Conservation (phyloP, 441 rosid genomes). For the Eruca vesicaria region DNA sequence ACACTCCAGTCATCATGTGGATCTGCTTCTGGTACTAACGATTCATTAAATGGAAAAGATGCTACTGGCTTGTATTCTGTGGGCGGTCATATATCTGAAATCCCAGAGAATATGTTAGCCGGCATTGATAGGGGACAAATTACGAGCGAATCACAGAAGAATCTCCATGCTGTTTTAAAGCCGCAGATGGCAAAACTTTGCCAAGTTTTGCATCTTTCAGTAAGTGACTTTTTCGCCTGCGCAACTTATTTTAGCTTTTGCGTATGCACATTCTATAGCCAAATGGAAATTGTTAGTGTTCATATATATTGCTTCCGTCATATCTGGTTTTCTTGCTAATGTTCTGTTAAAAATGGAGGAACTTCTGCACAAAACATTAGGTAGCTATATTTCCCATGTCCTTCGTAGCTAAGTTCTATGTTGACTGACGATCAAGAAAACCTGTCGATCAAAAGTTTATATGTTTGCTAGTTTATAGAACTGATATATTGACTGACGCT, state of each 20-base stretch:
- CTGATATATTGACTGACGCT: neutral
- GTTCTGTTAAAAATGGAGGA: constrained; percentile 3
- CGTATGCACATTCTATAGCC: constrained; percentile 7
- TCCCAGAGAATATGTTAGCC: constrained; percentile 37
- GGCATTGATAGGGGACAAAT: constrained; percentile 39
- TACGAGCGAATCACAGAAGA: constrained; percentile 52
- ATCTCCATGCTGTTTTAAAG: constrained; percentile 60
- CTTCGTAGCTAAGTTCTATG: constrained; percentile 2
- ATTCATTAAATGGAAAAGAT: constrained; percentile 13
- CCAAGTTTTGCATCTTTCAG: constrained; percentile 44
- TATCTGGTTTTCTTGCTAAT: neutral
- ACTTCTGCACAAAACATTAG: constrained; percentile 10
- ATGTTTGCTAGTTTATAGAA: neutral
- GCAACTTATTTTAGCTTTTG: constrained; percentile 22
- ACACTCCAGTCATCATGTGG: constrained; percentile 19
- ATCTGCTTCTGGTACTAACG: constrained; percentile 23
- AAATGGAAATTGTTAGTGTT: neutral
- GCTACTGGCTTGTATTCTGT: constrained; percentile 21
- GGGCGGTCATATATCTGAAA: constrained; percentile 34
- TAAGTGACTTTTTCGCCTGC: constrained; percentile 28
- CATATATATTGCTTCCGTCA: neutral
- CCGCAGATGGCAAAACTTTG: constrained; percentile 65
- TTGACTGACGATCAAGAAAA: no score
- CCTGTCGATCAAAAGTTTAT: neutral
- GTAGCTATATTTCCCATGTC: constrained; percentile 3